Base-by-base conservation (phyloP, 2,329 filamentous ascomycete species). In the Aspergillus aculeatus region DNA sequence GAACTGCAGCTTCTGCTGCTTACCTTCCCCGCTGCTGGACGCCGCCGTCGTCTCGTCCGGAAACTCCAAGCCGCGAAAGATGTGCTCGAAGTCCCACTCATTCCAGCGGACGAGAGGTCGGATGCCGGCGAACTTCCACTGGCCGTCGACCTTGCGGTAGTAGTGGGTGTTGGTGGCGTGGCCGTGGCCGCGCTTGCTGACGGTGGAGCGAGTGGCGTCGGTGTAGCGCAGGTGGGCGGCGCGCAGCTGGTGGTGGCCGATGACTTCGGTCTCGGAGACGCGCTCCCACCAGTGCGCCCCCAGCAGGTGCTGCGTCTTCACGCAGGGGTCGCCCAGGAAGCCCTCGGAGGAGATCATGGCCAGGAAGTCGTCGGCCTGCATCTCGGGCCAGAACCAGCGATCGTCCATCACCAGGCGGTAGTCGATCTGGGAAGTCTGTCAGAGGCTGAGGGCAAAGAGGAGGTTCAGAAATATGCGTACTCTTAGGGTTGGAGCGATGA, bases 231-330 rank as follows among this genome's bases (percentile, higher is more conserved):
- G 84, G 68, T 88, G 85, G 2, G 85, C 84, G 35, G 86, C 85
- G 47, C 85, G 83, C 52, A 87, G 74, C 75, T 87, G 85, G 73
- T 86, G 84, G 68, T 83, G 79, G n/a, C 84, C 85, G 59, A 85
- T 75, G 52, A 86, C 80, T 69, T 85, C 81, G n/a, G 79, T 83
- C 59, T 85, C 84, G 1, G 81, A 83, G 44, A 86, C 71, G 64
- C 80, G 81, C 69, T 84, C 80, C 82, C 82, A 88, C 72, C 82
- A 82, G 19, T 82, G 81, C 35, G 79, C 82, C 54, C 85, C 85
- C 66, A 88, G 82, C 68, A 88, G 83, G 75, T 89, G 86, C 72
- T 89, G 86, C 6, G 86, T 89, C 73, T 83, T 84, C 59, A 89
- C 78, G 21, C 83, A 80, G 35, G 81, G 81, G 75, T 88, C 84